Conservation (phyloP, 164 flowering plant species). For the Tetrastigma voinierianum region DNA sequence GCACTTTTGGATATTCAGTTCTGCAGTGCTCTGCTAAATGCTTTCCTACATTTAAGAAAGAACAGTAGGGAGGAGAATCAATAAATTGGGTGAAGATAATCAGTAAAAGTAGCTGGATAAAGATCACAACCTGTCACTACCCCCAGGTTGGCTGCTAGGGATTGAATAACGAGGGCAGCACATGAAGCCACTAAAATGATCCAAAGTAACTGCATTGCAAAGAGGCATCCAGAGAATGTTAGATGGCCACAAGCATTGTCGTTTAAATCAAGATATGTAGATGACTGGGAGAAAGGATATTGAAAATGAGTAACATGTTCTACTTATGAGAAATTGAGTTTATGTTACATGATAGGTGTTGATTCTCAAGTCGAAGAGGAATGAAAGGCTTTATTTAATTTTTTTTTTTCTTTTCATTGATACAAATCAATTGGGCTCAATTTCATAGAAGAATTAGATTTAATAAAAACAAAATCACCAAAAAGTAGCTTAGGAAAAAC, state of each 20-base stretch:
- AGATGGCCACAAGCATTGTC: neutral
- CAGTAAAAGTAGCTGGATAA: neutral
- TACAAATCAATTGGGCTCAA: too few species aligned
- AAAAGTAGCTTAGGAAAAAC: too few species aligned
- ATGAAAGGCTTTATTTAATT: too few species aligned
- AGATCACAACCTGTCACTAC: slow-evolving; percentile 74
- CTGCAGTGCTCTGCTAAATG: slow-evolving; percentile 94
- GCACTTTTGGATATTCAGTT: slow-evolving; percentile 64
- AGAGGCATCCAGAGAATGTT: slow-evolving; percentile 4
- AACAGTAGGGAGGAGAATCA: neutral
- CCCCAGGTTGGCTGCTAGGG: slow-evolving; percentile 89
- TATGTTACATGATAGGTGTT: too few species aligned
- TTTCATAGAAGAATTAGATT: too few species aligned
- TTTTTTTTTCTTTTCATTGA: too few species aligned
- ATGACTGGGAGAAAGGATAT: too few species aligned
- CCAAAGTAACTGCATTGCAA: slow-evolving; percentile 82
- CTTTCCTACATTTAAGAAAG: slow-evolving; percentile 55
- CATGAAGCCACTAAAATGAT: slow-evolving; percentile 83
- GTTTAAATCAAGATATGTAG: too few species aligned
- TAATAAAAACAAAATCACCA: too few species aligned
- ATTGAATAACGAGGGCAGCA: slow-evolving; percentile 89
- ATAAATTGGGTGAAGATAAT: neutral
- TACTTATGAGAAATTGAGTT: too few species aligned
- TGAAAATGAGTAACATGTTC: too few species aligned
- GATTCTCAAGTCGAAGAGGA: too few species aligned